phyloP scores from a whole-genome alignment of 441 rosid genomes.

The Aleurites moluccanus region DNA sequence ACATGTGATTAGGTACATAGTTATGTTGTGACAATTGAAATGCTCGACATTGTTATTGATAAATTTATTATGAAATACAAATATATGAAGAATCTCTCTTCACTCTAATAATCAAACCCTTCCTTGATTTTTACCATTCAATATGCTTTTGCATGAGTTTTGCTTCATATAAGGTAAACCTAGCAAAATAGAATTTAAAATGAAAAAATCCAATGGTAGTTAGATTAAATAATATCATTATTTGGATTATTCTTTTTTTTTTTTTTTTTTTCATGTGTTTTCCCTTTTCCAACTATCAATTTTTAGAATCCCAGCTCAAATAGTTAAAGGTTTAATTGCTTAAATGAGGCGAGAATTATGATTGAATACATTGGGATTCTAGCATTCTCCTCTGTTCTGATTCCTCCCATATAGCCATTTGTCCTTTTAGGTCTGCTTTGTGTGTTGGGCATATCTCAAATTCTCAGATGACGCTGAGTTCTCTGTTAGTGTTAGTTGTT shows the following conservation, averaged over 20 bases:
- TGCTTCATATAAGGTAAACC: background rate
- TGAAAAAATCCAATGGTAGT: background rate
- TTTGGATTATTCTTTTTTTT: background rate
- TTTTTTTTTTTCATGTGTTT: background rate
- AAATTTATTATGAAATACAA: constrained; percentile 36
- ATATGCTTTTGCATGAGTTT: background rate
- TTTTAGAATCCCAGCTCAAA: background rate
- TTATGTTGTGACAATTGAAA: constrained; percentile 41
- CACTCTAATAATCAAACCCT: constrained; percentile 21
- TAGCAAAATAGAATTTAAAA: background rate
- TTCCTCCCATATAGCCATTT: background rate
- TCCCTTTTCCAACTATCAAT: background rate
- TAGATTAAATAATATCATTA: background rate
- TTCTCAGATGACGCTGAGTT: background rate
- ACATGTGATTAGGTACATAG: constrained; percentile 42
- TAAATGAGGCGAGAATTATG: background rate
- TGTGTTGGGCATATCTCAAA: background rate
- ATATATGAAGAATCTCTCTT: constrained; percentile 32
- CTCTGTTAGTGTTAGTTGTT: background rate
- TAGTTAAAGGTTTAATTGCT: background rate
- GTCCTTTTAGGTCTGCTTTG: constrained; percentile 1
- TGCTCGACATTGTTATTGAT: constrained; percentile 39
- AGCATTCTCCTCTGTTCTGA: background rate
- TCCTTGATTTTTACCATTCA: background rate
- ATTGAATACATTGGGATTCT: constrained; percentile 13